phyloP scores from a whole-genome alignment of 2,329 filamentous ascomycete species.

The Fusarium paranaense region DNA sequence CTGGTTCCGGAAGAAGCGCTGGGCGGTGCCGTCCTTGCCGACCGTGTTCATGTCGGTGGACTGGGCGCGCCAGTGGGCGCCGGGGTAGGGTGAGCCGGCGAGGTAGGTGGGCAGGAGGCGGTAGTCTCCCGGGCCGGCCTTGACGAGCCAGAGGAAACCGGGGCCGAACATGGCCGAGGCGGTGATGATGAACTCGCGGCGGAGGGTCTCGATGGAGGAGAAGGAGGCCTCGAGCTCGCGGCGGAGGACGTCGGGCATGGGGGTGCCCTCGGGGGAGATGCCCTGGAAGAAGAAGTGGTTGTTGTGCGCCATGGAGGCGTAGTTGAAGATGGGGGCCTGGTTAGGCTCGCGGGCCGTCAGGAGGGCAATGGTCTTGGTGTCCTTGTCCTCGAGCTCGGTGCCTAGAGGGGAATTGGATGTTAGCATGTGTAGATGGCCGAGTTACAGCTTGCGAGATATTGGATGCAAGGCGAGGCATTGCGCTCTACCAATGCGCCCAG shows the following conservation, averaged over 20 bases:
- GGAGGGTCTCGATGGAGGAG: constrained; percentile 84
- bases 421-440: constrained; percentile 4
- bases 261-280: constrained; percentile 55
- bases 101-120: constrained; percentile 90
- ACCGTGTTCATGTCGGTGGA: constrained; percentile 76
- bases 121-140: constrained; percentile 61
- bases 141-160: constrained; percentile 96
- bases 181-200: constrained; percentile 81
- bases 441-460: neutral
- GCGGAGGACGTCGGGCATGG: constrained; percentile 68
- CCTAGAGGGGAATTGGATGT: constrained; percentile 57
- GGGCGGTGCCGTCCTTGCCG: constrained; percentile 53
- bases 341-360: constrained; percentile 82
- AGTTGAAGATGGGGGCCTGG: constrained; percentile 88
- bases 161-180: constrained; percentile 95
- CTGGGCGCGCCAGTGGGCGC: constrained; percentile 83
- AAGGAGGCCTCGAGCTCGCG: constrained; percentile 76
- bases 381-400: constrained; percentile 70
- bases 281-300: constrained; percentile 84
- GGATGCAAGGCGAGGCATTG: constrained; percentile 13
- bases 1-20: constrained; percentile 55
- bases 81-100: constrained; percentile 87
- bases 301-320: constrained; percentile 96
- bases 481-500: neutral
- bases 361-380: constrained; percentile 76